phyloP scores from a whole-genome alignment of 2,329 filamentous ascomycete species.

The Fusarium sp. region DNA sequence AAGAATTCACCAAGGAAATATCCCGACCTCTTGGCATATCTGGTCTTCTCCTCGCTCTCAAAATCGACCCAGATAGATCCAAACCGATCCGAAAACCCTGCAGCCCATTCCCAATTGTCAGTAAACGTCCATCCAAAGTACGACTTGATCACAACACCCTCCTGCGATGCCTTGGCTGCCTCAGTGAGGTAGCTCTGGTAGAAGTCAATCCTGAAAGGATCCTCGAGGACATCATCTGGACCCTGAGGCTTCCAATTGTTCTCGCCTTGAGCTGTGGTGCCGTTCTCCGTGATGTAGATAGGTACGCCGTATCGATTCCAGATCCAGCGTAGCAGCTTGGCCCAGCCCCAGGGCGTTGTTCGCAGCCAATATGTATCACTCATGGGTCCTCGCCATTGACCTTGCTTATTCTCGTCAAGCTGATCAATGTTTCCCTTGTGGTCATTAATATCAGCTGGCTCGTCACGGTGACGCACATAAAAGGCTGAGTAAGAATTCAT shows the following conservation, averaged over 20 bases:
- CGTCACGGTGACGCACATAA: background rate
- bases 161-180: background rate
- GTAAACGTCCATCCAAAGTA: background rate
- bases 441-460: background rate
- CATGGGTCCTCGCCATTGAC: background rate
- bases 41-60: background rate
- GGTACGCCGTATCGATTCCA: background rate
- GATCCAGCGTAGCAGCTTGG: background rate
- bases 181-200: background rate
- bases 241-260: background rate
- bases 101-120: background rate
- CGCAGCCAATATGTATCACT: background rate
- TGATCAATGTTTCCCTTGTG: background rate
- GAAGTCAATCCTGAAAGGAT: background rate
- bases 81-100: background rate
- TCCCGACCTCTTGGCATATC: background rate
- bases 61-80: background rate
- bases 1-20: background rate
- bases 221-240: background rate
- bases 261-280: background rate
- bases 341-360: background rate
- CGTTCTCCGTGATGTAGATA: background rate
- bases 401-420: background rate
- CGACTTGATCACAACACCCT: background rate
- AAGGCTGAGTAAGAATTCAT: background rate